These are phyloP conservation scores for Cercophora sp. DNA, from an alignment of 495 filamentous ascomycete species.

Conservation along the genomic window DNA sequence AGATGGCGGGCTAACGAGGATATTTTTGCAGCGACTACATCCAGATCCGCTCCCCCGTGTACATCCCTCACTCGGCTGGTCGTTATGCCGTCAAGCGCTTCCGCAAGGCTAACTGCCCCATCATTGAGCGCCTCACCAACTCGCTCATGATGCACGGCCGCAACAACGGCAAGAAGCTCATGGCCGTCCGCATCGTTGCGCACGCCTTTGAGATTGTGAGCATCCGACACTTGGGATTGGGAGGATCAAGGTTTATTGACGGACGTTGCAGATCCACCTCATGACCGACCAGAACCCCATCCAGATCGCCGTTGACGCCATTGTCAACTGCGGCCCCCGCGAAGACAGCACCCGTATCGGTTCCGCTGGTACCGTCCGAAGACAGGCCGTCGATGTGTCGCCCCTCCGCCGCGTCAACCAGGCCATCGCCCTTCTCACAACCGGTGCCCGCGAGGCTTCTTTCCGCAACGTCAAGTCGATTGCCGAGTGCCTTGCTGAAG, in stretches of 20 bases:
- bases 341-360: slow-evolving; percentile 99
- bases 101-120: slow-evolving; percentile 99
- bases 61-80: slow-evolving; percentile 96
- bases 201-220: slow-evolving; percentile 99
- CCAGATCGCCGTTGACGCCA: slow-evolving; percentile 98
- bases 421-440: slow-evolving; percentile 94
- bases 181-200: slow-evolving; percentile 98
- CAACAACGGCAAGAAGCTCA: slow-evolving; percentile 99
- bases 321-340: slow-evolving; percentile 99
- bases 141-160: slow-evolving; percentile 99
- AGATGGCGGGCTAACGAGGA: slow-evolving; percentile 52
- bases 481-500: slow-evolving; percentile 97
- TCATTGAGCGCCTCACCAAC: slow-evolving; percentile 99
- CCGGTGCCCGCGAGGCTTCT: slow-evolving; percentile 91
- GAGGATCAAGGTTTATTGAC: background rate
- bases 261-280: slow-evolving; percentile 78
- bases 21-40: slow-evolving; percentile 83
- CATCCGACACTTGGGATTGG: background rate
- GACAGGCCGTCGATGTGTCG: slow-evolving; percentile 99
- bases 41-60: slow-evolving; percentile 97
- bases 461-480: slow-evolving; percentile 99
- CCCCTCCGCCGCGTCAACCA: slow-evolving; percentile 99
- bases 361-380: slow-evolving; percentile 97
- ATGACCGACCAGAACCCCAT: slow-evolving; percentile 99
- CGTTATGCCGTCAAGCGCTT: slow-evolving; percentile 99